Evolutionary conservation across 495 filamentous ascomycete species (phyloP).

Genomic region (Penicillium psychrofluorescens): DNA sequence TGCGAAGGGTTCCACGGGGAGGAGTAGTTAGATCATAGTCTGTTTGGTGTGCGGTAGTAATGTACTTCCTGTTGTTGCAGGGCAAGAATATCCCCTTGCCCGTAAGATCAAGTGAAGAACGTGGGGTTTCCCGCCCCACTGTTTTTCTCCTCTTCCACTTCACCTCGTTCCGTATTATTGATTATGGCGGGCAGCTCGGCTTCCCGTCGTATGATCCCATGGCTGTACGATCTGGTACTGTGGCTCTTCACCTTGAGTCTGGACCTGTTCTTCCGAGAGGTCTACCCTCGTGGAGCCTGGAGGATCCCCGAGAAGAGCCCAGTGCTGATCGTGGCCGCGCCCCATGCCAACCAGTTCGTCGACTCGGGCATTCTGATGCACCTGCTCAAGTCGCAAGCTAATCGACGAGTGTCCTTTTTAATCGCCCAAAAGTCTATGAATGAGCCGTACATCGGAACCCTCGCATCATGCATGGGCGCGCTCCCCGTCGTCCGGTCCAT

Average conservation of each 20-base stretch:
- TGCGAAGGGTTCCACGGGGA: constrained; percentile 6
- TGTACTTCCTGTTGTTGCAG: background rate
- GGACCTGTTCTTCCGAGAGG: constrained; percentile 94
- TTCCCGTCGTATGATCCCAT: constrained; percentile 42
- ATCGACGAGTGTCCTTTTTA: constrained; percentile 79
- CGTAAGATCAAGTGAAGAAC: too few relatives aligned
- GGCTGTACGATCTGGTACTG: constrained; percentile 74
- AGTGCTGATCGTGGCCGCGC: constrained; percentile 90
- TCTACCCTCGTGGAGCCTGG: constrained; percentile 89
- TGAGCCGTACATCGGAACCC: constrained; percentile 73
- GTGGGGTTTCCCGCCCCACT: background rate
- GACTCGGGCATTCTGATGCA: constrained; percentile 90
- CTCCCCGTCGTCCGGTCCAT: constrained; percentile 88
- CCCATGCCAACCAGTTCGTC: constrained; percentile 97
- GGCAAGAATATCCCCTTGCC: too few relatives aligned
- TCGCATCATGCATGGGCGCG: constrained; percentile 70
- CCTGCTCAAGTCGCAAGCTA: constrained; percentile 70
- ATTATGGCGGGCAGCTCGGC: constrained; percentile 14
- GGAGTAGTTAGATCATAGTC: background rate
- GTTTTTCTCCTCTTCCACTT: too few relatives aligned
- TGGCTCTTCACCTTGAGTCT: constrained; percentile 75
- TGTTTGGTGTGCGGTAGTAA: background rate
- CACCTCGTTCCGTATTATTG: background rate
- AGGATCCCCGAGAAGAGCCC: constrained; percentile 78
- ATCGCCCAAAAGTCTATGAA: constrained; percentile 91